These are phyloP conservation scores for Symbiodinium pilosum DNA, from an alignment of 73 alveolate species.

Conservation along the genomic window DNA sequence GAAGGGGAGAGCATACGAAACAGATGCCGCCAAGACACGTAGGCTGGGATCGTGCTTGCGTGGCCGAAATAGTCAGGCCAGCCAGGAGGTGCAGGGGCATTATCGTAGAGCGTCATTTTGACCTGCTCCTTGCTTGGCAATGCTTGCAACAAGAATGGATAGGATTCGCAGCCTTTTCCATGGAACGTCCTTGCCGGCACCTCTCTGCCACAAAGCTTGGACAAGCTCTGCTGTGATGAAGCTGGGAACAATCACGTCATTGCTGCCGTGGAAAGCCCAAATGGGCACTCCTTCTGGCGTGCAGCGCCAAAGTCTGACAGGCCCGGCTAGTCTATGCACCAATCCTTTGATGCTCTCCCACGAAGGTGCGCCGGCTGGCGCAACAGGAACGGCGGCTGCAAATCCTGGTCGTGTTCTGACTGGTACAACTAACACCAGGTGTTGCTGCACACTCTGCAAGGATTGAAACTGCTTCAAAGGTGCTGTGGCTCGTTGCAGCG, in stretches of 20 bases:
- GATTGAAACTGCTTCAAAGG: not conserved
- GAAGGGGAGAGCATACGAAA: too few species aligned
- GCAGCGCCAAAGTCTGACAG: not conserved
- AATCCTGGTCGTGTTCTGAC: constrained; percentile 19
- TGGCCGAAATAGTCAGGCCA: constrained; percentile 80
- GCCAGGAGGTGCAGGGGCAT: constrained; percentile 70
- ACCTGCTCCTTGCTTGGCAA: constrained; percentile 9
- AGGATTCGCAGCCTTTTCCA: not conserved
- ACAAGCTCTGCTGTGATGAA: constrained; percentile 34
- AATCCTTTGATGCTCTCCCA: not conserved
- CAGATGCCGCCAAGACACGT: not conserved
- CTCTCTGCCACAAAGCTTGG: constrained; percentile 31
- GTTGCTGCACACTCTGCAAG: not conserved
- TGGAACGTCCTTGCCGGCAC: constrained; percentile 32
- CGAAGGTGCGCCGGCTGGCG: constrained; percentile 31
- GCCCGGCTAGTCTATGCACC: not conserved
- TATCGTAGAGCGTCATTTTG: constrained; percentile 47
- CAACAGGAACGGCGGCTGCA: constrained; percentile 80
- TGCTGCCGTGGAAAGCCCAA: constrained; percentile 81
- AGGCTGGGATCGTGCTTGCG: constrained; percentile 73
- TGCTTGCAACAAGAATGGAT: not conserved
- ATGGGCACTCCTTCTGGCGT: constrained; percentile 42
- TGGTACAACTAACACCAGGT: too few species aligned
- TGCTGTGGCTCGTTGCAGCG: constrained; percentile 57
- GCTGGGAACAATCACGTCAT: constrained; percentile 68